A percentile compares a stretch with the other conserved stretches of the same genome.
These are phyloP conservation scores for Penicillium freii DNA, from an alignment of 2,329 filamentous ascomycete genomes.

Conservation along the genomic window DNA sequence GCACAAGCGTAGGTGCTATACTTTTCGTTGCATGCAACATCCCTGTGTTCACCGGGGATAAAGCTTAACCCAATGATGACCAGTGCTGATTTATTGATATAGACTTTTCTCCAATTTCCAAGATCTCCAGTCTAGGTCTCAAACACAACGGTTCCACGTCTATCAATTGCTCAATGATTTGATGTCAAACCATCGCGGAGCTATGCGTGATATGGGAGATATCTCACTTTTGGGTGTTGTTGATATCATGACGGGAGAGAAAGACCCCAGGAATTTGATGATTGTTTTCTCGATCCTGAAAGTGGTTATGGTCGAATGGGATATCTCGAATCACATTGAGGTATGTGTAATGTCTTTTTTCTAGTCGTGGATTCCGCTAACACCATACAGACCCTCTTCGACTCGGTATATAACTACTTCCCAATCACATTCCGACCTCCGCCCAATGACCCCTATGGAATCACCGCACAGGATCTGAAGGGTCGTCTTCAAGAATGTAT, in stretches of 20 bases:
- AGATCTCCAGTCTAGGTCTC: conserved; percentile 60
- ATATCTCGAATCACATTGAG: conserved; percentile 59
- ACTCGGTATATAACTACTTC: conserved; percentile 70
- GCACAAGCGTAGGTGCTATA: conserved; percentile 50
- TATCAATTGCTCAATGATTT: conserved; percentile 61
- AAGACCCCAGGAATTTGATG: conserved; percentile 69
- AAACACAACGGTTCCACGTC: conserved; percentile 64
- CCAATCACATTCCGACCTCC: conserved; percentile 69
- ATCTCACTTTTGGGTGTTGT: conserved; percentile 62
- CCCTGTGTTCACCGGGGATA: conserved; percentile 13
- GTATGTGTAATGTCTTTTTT: conserved; percentile 31
- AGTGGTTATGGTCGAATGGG: conserved; percentile 68
- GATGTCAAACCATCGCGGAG: conserved; percentile 60
- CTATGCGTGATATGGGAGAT: conserved; percentile 57
- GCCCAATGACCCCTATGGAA: conserved; percentile 67
- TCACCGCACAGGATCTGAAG: conserved; percentile 67
- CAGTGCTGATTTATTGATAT: conserved; percentile 17
- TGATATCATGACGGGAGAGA: conserved; percentile 65
- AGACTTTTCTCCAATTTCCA: conserved; percentile 54
- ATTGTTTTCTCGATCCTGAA: conserved; percentile 66
- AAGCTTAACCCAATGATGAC: neutral
- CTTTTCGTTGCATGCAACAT: conserved; percentile 1
- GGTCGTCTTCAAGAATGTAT: conserved; percentile 63
- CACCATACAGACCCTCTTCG: conserved; percentile 53
- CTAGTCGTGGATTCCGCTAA: conserved; percentile 15